Evolutionary conservation across 148 eudicot genomes (phyloP).

Genomic region (Silene conica): DNA sequence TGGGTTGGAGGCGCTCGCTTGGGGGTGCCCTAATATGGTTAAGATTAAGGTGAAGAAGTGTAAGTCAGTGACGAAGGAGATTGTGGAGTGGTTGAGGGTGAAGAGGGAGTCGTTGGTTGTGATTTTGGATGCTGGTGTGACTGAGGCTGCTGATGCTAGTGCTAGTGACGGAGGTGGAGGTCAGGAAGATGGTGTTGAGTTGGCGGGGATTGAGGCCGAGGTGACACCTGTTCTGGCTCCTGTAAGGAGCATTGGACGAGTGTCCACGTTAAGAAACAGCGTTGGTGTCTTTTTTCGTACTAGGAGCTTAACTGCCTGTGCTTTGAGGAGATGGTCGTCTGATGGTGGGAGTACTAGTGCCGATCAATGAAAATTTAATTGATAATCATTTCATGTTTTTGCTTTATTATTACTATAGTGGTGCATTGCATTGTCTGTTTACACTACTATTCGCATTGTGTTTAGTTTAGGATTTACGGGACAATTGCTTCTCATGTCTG

Average conservation of each 20-base stretch:
- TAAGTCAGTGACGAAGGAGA: slow-evolving; percentile 54
- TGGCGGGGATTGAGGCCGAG: slow-evolving; percentile 19
- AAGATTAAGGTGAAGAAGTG: slow-evolving; percentile 85
- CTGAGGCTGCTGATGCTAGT: slow-evolving; percentile 55
- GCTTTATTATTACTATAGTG: background rate
- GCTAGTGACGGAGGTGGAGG: slow-evolving; percentile 33
- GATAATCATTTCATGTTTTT: slow-evolving; percentile 9
- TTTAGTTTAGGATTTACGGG: slow-evolving; percentile 10
- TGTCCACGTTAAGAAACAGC: slow-evolving; percentile 40
- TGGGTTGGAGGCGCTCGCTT: slow-evolving; percentile 60
- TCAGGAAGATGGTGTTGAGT: slow-evolving; percentile 34
- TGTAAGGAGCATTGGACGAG: slow-evolving; percentile 34
- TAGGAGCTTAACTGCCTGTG: slow-evolving; percentile 42
- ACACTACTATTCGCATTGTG: background rate
- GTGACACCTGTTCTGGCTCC: slow-evolving; percentile 15
- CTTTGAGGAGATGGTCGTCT: slow-evolving; percentile 49
- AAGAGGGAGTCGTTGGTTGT: slow-evolving; percentile 49
- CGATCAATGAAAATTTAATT: slow-evolving; percentile 27
- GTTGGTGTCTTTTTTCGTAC: slow-evolving; percentile 46
- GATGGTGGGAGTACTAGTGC: slow-evolving; percentile 14
- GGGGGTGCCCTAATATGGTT: slow-evolving; percentile 79
- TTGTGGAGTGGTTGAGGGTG: slow-evolving; percentile 48
- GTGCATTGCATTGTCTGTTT: background rate
- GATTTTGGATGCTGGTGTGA: slow-evolving; percentile 57
- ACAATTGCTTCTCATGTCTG: slow-evolving; percentile 1